These are phyloP conservation scores for Ophiostoma perfectum DNA, from an alignment of 2,329 filamentous ascomycete species.

Conservation along the genomic window DNA sequence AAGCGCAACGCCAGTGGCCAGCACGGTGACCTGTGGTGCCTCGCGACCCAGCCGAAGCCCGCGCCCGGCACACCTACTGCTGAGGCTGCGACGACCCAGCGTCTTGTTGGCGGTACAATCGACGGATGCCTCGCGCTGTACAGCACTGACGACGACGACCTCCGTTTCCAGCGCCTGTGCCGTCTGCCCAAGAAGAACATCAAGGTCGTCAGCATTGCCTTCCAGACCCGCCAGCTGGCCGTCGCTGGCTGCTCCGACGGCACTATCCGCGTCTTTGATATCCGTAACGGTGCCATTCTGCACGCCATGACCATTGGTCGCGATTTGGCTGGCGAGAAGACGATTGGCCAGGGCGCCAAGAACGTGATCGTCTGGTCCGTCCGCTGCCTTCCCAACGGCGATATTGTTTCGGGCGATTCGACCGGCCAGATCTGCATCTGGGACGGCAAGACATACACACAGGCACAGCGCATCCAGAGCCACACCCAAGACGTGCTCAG, in stretches of 20 bases:
- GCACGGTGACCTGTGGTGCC: constrained; percentile 94
- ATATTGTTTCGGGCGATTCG: constrained; percentile 91
- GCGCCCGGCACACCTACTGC: constrained; percentile 26
- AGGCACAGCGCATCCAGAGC: constrained; percentile 76
- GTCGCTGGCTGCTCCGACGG: constrained; percentile 95
- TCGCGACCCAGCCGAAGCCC: constrained; percentile 72
- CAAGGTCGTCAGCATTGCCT: constrained; percentile 84
- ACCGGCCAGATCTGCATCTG: constrained; percentile 90
- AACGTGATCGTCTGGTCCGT: constrained; percentile 91
- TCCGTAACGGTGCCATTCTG: constrained; percentile 67
- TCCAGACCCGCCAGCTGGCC: constrained; percentile 75
- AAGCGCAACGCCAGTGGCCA: constrained; percentile 82
- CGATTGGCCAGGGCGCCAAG: constrained; percentile 49
- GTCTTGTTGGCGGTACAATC: constrained; percentile 79
- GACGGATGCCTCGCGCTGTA: constrained; percentile 86
- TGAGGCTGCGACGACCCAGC: constrained; percentile 37
- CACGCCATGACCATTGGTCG: constrained; percentile 81
- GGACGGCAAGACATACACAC: constrained; percentile 86
- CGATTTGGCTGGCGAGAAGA: constrained; percentile 54
- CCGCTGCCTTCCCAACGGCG: constrained; percentile 77
- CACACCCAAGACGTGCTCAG: constrained; percentile 89
- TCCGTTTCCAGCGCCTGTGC: constrained; percentile 73
- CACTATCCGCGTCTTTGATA: constrained; percentile 86
- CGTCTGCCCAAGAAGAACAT: constrained; percentile 66
- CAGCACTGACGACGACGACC: constrained; percentile 75